A percentile compares a stretch with the other conserved stretches of the same genome.
Conservation (phyloP, 352 stramenopile genomes). For the Pythium plurisporium region DNA sequence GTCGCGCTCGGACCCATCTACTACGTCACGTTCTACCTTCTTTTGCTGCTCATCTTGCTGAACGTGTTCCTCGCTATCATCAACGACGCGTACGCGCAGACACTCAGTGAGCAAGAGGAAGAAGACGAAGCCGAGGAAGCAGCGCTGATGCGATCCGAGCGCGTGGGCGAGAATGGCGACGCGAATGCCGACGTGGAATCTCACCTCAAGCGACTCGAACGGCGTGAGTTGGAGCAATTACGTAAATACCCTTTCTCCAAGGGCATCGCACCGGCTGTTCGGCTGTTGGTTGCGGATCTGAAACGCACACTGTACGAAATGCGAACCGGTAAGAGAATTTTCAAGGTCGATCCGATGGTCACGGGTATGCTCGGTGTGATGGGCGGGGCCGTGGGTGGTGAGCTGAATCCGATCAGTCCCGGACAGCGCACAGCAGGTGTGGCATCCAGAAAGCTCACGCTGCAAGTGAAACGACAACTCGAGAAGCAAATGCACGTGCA, state of each 20-base stretch:
- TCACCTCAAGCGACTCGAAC: constrained; percentile 16
- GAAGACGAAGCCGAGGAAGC: constrained; percentile 34
- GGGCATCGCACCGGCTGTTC: constrained; percentile 27
- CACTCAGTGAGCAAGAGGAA: constrained; percentile 56
- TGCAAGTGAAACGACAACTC: constrained; percentile 37
- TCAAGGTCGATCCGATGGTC: constrained; percentile 53
- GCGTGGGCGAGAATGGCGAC: background rate
- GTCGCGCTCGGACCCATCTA: constrained; percentile 52
- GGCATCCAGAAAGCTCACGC: constrained; percentile 46
- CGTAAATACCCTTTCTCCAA: constrained; percentile 60
- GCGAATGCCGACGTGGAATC: constrained; percentile 26
- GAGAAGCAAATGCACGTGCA: constrained; percentile 40
- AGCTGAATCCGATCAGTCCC: background rate
- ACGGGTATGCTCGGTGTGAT: constrained; percentile 19
- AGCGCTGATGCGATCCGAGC: constrained; percentile 6
- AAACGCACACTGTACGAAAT: constrained; percentile 43
- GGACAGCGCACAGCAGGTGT: background rate
- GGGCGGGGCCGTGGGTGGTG: background rate
- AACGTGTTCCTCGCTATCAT: constrained; percentile 77
- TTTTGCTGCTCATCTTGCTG: constrained; percentile 61
- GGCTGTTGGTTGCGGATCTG: constrained; percentile 35
- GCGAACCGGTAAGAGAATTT: constrained; percentile 35
- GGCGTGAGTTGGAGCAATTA: constrained; percentile 39
- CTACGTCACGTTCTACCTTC: constrained; percentile 67
- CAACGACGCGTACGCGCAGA: constrained; percentile 73